Evolutionary conservation across 2,329 filamentous ascomycete genomes (phyloP).

Genomic region (Westerdykella ornata): DNA sequence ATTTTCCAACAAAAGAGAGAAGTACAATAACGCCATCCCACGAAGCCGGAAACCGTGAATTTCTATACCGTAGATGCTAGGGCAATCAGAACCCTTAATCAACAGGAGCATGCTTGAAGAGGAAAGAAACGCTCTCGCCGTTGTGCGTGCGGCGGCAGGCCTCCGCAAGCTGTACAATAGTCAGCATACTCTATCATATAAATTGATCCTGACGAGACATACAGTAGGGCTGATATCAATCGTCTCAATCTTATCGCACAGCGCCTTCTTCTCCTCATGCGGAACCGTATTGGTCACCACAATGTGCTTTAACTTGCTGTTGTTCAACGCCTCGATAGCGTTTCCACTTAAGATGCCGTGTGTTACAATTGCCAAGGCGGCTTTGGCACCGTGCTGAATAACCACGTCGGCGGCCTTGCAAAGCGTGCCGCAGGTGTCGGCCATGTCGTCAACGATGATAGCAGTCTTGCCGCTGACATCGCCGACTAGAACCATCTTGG

Average conservation of each 20-base stretch:
- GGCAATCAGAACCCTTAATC: conserved; percentile 26
- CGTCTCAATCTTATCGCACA: conserved; percentile 74
- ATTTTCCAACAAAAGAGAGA: too few species aligned
- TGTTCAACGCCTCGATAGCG: conserved; percentile 79
- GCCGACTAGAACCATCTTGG: conserved; percentile 91
- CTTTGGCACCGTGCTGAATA: conserved; percentile 75
- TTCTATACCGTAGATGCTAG: too few species aligned
- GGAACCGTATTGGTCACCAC: conserved; percentile 90
- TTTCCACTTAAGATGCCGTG: conserved; percentile 87
- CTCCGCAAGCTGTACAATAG: conserved; percentile 51
- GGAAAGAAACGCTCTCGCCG: conserved; percentile 61
- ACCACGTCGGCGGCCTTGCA: conserved; percentile 86
- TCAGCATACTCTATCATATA: conserved; percentile 10
- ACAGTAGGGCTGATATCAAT: conserved; percentile 84
- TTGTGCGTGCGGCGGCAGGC: conserved; percentile 68
- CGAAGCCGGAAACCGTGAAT: too few species aligned
- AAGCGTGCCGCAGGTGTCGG: conserved; percentile 85
- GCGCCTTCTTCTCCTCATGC: conserved; percentile 69
- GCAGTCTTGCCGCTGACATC: conserved; percentile 86
- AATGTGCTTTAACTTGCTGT: conserved; percentile 65
- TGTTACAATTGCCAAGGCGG: conserved; percentile 91
- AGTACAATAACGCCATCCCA: too few species aligned
- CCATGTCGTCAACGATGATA: conserved; percentile 97
- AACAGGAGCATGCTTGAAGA: conserved; percentile 61
- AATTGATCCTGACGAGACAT: conserved; percentile 18